A percentile compares a stretch with the other conserved stretches of the same genome.
phyloP scores from a whole-genome alignment of 352 stramenopile genomes.

The Pythium phragmitis region DNA sequence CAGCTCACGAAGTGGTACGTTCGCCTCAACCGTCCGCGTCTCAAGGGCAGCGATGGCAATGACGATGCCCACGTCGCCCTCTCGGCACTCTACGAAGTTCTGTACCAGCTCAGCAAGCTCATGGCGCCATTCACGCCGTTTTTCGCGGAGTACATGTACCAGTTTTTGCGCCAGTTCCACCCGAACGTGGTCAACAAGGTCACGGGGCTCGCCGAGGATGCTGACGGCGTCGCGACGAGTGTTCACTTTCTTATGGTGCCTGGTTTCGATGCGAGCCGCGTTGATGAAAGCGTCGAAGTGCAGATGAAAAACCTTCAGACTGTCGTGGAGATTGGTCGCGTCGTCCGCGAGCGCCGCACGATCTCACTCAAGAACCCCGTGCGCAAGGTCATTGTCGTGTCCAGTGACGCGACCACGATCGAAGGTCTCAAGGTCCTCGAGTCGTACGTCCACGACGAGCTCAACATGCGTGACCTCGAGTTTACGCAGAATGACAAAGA shows the following conservation, averaged over 20 bases:
- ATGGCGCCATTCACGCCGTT: slow-evolving; percentile 99
- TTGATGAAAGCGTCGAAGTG: slow-evolving; percentile 93
- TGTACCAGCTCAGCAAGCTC: slow-evolving; percentile 93
- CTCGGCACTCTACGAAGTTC: slow-evolving; percentile 98
- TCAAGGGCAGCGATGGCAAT: slow-evolving; percentile 95
- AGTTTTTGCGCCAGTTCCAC: slow-evolving; percentile 97
- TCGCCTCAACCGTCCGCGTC: slow-evolving; percentile 96
- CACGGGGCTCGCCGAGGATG: slow-evolving; percentile 72
- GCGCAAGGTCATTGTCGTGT: slow-evolving; percentile 95
- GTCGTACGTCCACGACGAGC: slow-evolving; percentile 96
- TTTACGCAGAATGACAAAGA: slow-evolving; percentile 89
- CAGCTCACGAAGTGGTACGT: slow-evolving; percentile 99
- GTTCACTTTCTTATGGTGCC: slow-evolving; percentile 97
- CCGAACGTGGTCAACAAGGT: slow-evolving; percentile 74
- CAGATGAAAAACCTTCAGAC: slow-evolving; percentile 96
- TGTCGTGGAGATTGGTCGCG: slow-evolving; percentile 96
- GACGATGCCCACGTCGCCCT: slow-evolving; percentile 81
- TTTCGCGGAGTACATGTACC: slow-evolving; percentile 99
- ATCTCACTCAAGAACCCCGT: slow-evolving; percentile 98
- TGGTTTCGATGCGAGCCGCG: slow-evolving; percentile 88
- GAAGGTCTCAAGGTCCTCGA: slow-evolving; percentile 78
- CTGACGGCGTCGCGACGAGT: slow-evolving; percentile 90
- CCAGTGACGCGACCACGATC: slow-evolving; percentile 78
- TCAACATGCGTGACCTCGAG: slow-evolving; percentile 95
- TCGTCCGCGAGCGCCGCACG: slow-evolving; percentile 95